Conservation (phyloP, 2,329 filamentous ascomycete species). For the Phaeosphaeriaceae sp. region DNA sequence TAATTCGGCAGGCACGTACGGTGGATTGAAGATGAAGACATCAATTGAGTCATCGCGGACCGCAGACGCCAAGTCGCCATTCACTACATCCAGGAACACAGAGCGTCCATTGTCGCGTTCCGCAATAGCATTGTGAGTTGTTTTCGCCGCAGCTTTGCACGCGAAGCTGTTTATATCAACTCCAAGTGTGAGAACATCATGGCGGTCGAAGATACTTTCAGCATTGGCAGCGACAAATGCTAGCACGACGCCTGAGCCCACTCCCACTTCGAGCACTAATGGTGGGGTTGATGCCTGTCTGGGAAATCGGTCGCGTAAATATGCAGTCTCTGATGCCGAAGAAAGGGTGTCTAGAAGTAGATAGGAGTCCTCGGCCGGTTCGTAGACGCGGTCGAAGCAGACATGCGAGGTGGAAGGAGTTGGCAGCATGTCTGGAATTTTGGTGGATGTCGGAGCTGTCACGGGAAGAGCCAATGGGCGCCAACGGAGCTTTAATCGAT, state of each 20-base stretch:
- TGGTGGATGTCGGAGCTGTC: slow-evolving; percentile 18
- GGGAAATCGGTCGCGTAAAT: slow-evolving; percentile 71
- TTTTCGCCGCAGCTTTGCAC: slow-evolving; percentile 75
- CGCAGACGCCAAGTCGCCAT: slow-evolving; percentile 72
- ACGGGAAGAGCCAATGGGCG: slow-evolving; percentile 27
- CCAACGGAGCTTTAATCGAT: slow-evolving; percentile 20
- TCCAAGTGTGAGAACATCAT: slow-evolving; percentile 73
- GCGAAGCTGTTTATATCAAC: slow-evolving; percentile 88
- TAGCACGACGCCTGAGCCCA: slow-evolving; percentile 92
- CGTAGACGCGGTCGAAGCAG: slow-evolving; percentile 86
- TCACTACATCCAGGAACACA: slow-evolving; percentile 69
- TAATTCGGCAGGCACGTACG: slow-evolving; percentile 88
- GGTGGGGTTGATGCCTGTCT: slow-evolving; percentile 38
- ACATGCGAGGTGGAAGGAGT: slow-evolving; percentile 95
- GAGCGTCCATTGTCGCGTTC: slow-evolving; percentile 33
- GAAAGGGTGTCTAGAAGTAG: slow-evolving; percentile 92
- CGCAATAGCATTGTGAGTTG: slow-evolving; percentile 63
- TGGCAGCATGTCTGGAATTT: slow-evolving; percentile 72
- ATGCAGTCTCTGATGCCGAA: slow-evolving; percentile 69
- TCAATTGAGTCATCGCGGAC: slow-evolving; percentile 71
- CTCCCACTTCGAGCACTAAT: slow-evolving; percentile 83
- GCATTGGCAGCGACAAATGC: slow-evolving; percentile 85
- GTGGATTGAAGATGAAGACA: slow-evolving; percentile 93
- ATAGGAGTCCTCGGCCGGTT: slow-evolving; percentile 95
- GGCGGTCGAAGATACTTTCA: slow-evolving; percentile 72